Base-by-base conservation (phyloP, 1,139 yeast genomes). In the Sugiyamaella paludigena region DNA sequence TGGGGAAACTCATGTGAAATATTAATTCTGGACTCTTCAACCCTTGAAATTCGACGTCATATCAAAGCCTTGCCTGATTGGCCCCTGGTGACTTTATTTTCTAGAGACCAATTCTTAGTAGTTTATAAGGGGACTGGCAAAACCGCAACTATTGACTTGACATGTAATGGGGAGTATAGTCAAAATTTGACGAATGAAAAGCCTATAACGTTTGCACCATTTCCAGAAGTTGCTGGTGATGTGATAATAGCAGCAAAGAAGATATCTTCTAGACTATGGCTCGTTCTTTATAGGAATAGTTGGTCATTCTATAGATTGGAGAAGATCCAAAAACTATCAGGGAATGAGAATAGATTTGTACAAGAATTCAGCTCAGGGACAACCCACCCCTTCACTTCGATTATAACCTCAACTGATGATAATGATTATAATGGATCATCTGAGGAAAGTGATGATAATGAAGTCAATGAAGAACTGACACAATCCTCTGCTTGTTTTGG, bases 341-440 rank as follows among this genome's bases (percentile, higher is more conserved):
- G 3, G 5, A 13, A n/a, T 6, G 19, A 35, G 7, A 10, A 35
- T 12, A 31, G 24, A 13, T 44, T 37, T 8, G 13, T 29, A 46
- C 36, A 56, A 29, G 59, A 59, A 37, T 52, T 59, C 28, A 53
- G 58, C 11, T 55, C 60, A 13, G 57, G 56, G 12, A 50, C 59
- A 26, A 36, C 56, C n/a, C 48, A 47, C 34, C 41, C 48, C 16
- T 46, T 54, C 29, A 36, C 50, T 35, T 36, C 52, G 36, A 31
- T 52, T 35, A 40, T 51, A 34, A 40, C 55, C 34, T 12, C 50
- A 1, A 30, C 45, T 19, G 29, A 37, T 6, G 35, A 11, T 11
- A 15, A 41, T n/a, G 39, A 41, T 16, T 13, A 34, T 7, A 36
- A 32, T 8, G 4, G 8, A 15, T 29, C 24, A 9, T 39, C 5